phyloP scores from a whole-genome alignment of 2,329 filamentous ascomycete genomes.

The Elsinoe arachidis region DNA sequence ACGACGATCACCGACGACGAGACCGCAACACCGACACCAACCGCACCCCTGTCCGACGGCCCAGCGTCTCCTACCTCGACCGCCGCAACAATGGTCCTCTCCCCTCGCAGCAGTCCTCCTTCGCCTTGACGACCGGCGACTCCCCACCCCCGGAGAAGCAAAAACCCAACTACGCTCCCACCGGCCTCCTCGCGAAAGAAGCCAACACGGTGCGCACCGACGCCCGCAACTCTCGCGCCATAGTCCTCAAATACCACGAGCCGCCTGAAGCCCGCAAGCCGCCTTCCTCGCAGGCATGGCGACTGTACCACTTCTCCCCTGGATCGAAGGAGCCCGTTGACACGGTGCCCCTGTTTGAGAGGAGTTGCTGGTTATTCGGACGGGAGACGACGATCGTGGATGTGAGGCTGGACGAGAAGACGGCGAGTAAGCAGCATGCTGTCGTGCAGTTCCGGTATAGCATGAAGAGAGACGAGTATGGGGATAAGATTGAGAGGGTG shows the following conservation, averaged over 20 bases:
- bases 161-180: slow-evolving; percentile 75
- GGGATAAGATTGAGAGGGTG: slow-evolving; percentile 64
- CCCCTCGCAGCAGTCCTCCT: slow-evolving; percentile 40
- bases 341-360: slow-evolving; percentile 64
- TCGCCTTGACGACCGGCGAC: slow-evolving; percentile 22
- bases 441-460: slow-evolving; percentile 86
- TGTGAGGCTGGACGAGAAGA: slow-evolving; percentile 77
- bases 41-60: slow-evolving; percentile 21
- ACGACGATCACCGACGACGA: slow-evolving; percentile 18
- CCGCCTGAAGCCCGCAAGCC: slow-evolving; percentile 88
- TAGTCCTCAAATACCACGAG: slow-evolving; percentile 87
- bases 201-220: slow-evolving; percentile 71
- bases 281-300: slow-evolving; percentile 68
- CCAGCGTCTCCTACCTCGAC: slow-evolving; percentile 29
- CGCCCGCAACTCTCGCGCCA: slow-evolving; percentile 34
- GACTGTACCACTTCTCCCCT: slow-evolving; percentile 87
- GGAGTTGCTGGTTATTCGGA: slow-evolving; percentile 87
- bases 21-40: neutral
- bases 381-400: slow-evolving; percentile 75
- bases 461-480: slow-evolving; percentile 76
- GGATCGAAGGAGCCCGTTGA: slow-evolving; percentile 60
- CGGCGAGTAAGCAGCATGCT: slow-evolving; percentile 89
- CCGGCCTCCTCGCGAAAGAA: slow-evolving; percentile 76
- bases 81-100: slow-evolving; percentile 35
- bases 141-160: slow-evolving; percentile 53